A percentile compares a stretch with the other conserved stretches of the same genome.
These are phyloP conservation scores for Cladosporium halotolerans DNA, from an alignment of 2,329 filamentous ascomycete genomes.

Conservation along the genomic window DNA sequence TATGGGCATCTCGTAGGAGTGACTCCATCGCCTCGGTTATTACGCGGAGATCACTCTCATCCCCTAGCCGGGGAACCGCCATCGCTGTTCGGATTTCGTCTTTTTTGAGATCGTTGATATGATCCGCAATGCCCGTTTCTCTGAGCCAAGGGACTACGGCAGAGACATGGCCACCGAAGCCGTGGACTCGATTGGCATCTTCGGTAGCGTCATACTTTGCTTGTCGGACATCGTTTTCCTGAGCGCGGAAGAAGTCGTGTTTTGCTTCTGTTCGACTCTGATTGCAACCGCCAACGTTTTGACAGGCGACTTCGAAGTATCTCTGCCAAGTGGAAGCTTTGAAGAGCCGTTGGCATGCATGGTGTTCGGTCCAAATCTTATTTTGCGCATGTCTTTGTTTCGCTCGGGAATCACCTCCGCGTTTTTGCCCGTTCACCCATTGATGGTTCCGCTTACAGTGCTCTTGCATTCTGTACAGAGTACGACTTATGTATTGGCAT, in stretches of 20 bases:
- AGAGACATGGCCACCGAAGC: conserved; percentile 7
- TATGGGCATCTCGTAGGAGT: conserved; percentile 6
- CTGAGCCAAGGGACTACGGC: conserved; percentile 10
- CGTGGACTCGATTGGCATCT: conserved; percentile 6
- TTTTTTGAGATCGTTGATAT: conserved; percentile 3
- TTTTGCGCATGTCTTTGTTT: no score
- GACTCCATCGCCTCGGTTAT: conserved; percentile 5
- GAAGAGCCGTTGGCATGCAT: no score
- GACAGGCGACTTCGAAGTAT: no score
- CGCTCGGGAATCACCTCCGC: no score
- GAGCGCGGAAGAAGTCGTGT: conserved; percentile 1
- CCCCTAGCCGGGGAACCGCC: not conserved
- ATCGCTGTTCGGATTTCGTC: conserved; percentile 12
- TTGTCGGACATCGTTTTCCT: conserved; percentile 3
- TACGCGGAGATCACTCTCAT: not conserved
- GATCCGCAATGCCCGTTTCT: conserved; percentile 10
- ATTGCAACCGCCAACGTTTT: no score
- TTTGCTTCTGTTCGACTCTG: no score
- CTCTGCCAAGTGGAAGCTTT: no score
- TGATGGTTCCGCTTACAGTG: no score
- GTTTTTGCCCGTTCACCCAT: no score
- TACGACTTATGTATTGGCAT: no score
- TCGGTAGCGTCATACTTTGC: not conserved
- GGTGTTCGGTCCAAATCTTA: no score
- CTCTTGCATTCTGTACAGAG: no score